A percentile compares a stretch with the other conserved stretches of the same genome.
Evolutionary conservation across 345 rosid genomes (phyloP).

Genomic region (Clausena lansium): DNA sequence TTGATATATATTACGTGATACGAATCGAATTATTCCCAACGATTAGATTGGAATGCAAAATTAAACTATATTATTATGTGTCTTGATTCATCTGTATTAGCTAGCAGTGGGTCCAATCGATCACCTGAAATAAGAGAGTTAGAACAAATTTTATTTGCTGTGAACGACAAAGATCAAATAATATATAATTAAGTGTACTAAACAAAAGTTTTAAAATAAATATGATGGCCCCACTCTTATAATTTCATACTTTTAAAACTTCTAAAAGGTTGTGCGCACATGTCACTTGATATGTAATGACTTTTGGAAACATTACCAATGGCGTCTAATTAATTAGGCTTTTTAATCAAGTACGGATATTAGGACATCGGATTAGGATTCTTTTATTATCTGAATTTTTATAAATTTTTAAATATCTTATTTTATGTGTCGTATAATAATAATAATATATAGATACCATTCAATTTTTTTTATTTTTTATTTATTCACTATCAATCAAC

Average conservation of each 20-base stretch:
- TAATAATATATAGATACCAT: too few species aligned
- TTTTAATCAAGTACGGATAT: background rate
- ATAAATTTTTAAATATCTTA: too few species aligned
- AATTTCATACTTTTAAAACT: background rate
- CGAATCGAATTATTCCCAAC: too few species aligned
- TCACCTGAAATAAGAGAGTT: background rate
- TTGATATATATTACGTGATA: too few species aligned
- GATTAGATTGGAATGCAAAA: background rate
- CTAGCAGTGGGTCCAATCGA: constrained; percentile 6
- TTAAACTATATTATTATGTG: background rate
- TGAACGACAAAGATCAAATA: constrained; percentile 2
- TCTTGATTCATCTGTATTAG: constrained; percentile 6
- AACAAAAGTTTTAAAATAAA: background rate
- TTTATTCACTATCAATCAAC: too few species aligned
- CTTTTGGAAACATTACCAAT: constrained; percentile 8
- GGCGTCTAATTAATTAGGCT: constrained; percentile 1
- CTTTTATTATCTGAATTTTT: too few species aligned
- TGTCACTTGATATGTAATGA: background rate
- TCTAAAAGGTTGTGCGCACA: background rate
- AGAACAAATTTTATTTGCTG: background rate
- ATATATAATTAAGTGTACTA: background rate
- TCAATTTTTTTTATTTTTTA: too few species aligned
- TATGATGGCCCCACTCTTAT: background rate
- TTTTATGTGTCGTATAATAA: too few species aligned
- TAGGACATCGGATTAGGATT: too few species aligned